Evolutionary conservation across 768 basidiomycete genomes (phyloP).

Genomic region (Trametes cingulata): DNA sequence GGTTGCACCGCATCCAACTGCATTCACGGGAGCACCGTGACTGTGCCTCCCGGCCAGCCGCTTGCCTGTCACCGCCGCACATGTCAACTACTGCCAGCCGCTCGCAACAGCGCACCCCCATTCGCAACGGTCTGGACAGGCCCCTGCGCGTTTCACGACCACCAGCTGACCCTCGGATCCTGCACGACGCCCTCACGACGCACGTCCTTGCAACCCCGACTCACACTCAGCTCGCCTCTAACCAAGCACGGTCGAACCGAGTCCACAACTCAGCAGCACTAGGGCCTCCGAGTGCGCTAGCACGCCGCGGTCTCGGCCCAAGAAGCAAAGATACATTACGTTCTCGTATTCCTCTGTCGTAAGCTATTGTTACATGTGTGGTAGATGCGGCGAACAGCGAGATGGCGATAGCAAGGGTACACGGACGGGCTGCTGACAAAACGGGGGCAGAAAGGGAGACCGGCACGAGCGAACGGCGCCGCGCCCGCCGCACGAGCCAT

Average conservation of each 20-base stretch:
- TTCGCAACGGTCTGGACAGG: no score
- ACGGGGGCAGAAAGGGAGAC: conserved; percentile 7
- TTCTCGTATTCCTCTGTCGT: conserved; percentile 28
- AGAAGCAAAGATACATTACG: conserved; percentile 24
- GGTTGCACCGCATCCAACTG: not conserved
- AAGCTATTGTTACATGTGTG: conserved; percentile 28
- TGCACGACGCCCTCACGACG: no score
- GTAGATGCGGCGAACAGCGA: conserved; percentile 30
- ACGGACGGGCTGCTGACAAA: conserved; percentile 25
- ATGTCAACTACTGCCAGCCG: no score
- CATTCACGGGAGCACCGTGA: not conserved
- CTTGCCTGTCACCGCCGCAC: not conserved
- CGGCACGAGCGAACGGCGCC: conserved; percentile 9
- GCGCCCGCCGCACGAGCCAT: not conserved
- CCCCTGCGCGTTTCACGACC: no score
- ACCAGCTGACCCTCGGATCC: no score
- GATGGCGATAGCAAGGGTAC: conserved; percentile 31
- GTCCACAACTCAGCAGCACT: no score
- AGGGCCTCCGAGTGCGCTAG: not conserved
- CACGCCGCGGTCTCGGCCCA: not conserved
- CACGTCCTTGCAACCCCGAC: no score
- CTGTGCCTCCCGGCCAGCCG: not conserved
- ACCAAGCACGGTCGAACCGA: no score
- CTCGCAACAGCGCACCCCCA: no score
- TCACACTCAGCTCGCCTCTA: no score